These are phyloP conservation scores for Hydrangea macrophylla DNA, from an alignment of 148 eudicot species.

Conservation along the genomic window DNA sequence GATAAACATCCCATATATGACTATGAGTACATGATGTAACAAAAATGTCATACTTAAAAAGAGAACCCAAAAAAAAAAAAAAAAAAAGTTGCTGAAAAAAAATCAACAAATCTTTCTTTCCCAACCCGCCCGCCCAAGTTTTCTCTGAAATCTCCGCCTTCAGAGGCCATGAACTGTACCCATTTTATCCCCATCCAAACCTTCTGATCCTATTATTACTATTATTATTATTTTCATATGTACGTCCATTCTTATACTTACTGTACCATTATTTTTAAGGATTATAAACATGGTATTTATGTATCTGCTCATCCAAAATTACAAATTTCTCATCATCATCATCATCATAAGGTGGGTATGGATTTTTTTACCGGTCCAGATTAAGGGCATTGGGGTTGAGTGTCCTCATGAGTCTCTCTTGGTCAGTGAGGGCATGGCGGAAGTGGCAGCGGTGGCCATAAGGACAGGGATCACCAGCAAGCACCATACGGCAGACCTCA, in stretches of 20 bases:
- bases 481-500: constrained; percentile 76
- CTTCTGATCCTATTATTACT: too few species aligned
- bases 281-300: constrained; percentile 3
- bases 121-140: too few species aligned
- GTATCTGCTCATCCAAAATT: background rate
- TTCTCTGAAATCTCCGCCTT: background rate
- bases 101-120: background rate
- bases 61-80: too few species aligned
- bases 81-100: too few species aligned
- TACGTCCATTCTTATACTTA: background rate
- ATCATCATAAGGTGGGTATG: background rate
- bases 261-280: background rate
- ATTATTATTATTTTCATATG: background rate
- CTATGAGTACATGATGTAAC: background rate
- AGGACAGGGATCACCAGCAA: constrained; percentile 62
- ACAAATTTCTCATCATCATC: background rate
- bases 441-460: constrained; percentile 89
- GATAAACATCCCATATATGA: too few species aligned
- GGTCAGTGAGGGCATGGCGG: constrained; percentile 64
- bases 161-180: background rate
- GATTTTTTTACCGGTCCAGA: background rate
- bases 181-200: background rate
- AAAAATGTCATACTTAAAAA: too few species aligned
- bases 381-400: constrained; percentile 14
- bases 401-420: constrained; percentile 48